Percentiles rank a stretch among this genome's conserved stretches.
Evolutionary conservation across 805 yeast species (phyloP).

Genomic region (Candida nemodendra): DNA sequence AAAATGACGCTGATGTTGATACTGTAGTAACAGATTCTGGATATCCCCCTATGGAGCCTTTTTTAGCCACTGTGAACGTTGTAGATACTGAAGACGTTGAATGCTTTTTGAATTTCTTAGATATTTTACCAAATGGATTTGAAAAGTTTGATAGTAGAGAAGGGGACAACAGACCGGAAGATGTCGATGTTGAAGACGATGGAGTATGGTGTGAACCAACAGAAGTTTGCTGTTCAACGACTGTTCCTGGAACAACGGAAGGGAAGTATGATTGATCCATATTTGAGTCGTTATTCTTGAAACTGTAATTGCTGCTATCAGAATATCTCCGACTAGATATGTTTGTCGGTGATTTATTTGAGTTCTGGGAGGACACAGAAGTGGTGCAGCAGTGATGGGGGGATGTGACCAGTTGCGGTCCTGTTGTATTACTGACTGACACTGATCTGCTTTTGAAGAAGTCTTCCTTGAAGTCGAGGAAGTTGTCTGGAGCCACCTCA

Average conservation of each 20-base stretch:
- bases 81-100: constrained; percentile 11
- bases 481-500: constrained; percentile 5
- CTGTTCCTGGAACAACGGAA: not conserved
- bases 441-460: constrained; percentile 18
- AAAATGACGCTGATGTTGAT: constrained; percentile 11
- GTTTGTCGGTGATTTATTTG: constrained; percentile 11
- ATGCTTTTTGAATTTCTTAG: constrained; percentile 14
- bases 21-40: constrained; percentile 5
- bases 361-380: constrained; percentile 6
- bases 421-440: constrained; percentile 11
- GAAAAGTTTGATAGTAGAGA: constrained; percentile 7
- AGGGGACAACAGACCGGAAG: constrained; percentile 7
- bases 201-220: not conserved
- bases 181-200: constrained; percentile 7
- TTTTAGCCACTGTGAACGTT: constrained; percentile 8
- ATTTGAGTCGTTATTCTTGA: constrained; percentile 1
- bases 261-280: constrained; percentile 1
- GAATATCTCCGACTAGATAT: constrained; percentile 8
- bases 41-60: constrained; percentile 2
- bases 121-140: constrained; percentile 15
- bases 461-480: constrained; percentile 19
- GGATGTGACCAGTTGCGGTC: constrained; percentile 1
- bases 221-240: not conserved
- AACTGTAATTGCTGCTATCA: constrained; percentile 8
- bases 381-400: constrained; percentile 1